Percentiles rank a stretch among this genome's conserved stretches.
phyloP scores from a whole-genome alignment of 75 land plant species.

The Isoetes taiwanensis region DNA sequence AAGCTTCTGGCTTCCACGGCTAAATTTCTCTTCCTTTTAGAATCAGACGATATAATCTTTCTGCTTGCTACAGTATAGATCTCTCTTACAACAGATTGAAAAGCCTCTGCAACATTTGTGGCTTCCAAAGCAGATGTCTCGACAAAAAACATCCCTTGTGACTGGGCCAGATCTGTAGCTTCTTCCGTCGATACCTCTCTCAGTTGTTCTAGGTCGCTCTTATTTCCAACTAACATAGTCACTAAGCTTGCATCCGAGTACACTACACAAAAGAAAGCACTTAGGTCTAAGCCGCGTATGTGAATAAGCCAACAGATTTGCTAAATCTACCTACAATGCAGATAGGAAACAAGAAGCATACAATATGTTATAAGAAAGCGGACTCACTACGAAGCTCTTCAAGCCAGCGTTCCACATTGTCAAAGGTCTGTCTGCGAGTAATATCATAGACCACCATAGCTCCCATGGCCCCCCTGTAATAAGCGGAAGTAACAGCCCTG shows the following conservation, averaged over 20 bases:
- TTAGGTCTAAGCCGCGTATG: too few relatives aligned
- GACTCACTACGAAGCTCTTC: constrained; percentile 23
- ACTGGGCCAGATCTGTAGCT: constrained; percentile 59
- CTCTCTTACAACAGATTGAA: constrained; percentile 74
- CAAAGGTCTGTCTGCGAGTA: constrained; percentile 20
- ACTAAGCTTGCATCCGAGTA: constrained; percentile 86
- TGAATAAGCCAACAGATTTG: too few relatives aligned
- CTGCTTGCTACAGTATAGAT: constrained; percentile 47
- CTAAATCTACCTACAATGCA: too few relatives aligned
- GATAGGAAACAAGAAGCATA: too few relatives aligned
- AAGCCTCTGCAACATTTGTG: constrained; percentile 71
- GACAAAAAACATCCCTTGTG: constrained; percentile 59
- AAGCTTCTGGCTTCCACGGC: too few relatives aligned
- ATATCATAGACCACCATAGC: constrained; percentile 27
- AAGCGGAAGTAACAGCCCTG: constrained; percentile 26
- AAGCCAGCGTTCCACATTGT: constrained; percentile 29
- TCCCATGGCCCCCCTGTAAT: constrained; percentile 29
- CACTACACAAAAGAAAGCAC: constrained; percentile 30
- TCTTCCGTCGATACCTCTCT: constrained; percentile 67
- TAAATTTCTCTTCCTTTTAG: too few relatives aligned
- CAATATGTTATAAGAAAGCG: too few relatives aligned
- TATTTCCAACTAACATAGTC: constrained; percentile 84
- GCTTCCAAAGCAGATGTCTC: constrained; percentile 89
- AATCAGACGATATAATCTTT: constrained; percentile 4
- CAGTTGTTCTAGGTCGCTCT: constrained; percentile 59